These are phyloP conservation scores for Euphorbia schlechtendalii DNA, from an alignment of 441 rosid genomes.

Conservation along the genomic window DNA sequence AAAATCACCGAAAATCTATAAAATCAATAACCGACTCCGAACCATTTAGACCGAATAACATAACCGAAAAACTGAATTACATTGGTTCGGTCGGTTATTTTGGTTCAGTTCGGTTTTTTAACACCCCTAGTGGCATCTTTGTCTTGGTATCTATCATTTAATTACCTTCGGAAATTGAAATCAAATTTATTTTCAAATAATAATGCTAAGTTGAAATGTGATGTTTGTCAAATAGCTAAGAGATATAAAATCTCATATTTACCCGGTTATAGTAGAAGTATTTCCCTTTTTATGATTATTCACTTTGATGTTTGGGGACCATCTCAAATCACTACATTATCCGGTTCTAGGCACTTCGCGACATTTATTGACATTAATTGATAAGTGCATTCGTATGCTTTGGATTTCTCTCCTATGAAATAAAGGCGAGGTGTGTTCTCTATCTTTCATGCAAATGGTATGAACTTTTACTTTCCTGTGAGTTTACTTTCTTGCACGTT, in stretches of 20 bases:
- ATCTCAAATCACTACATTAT: neutral
- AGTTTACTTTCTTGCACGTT: too few relatives aligned
- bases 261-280: neutral
- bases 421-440: neutral
- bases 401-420: neutral
- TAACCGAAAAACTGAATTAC: too few relatives aligned
- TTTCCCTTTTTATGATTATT: neutral
- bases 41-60: too few relatives aligned
- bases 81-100: too few relatives aligned
- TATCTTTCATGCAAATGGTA: too few relatives aligned
- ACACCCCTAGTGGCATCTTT: too few relatives aligned
- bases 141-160: slow-evolving; percentile 5
- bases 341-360: neutral
- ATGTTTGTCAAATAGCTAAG: neutral
- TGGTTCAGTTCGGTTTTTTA: too few relatives aligned
- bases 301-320: slow-evolving; percentile 1
- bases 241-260: neutral
- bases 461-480: too few relatives aligned
- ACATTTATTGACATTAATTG: neutral
- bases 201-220: neutral
- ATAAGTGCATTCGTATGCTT: neutral
- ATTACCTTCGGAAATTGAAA: neutral
- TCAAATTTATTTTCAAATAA: neutral
- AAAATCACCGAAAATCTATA: too few relatives aligned
- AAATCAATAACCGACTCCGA: too few relatives aligned